Evolutionary conservation across 352 stramenopile species (phyloP).

Genomic region (Phytophthora niederhauseri): DNA sequence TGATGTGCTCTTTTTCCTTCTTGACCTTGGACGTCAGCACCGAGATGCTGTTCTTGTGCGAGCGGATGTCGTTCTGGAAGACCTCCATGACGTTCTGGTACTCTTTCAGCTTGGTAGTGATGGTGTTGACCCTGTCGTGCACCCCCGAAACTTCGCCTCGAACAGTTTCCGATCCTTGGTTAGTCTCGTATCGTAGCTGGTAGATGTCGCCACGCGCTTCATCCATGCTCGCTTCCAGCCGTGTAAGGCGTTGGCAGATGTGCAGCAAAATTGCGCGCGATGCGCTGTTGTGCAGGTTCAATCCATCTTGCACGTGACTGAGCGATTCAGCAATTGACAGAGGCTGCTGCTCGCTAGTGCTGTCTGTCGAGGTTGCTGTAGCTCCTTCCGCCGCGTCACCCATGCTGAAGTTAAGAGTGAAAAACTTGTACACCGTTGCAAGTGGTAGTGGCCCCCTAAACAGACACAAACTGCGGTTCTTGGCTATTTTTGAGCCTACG

Average conservation of each 20-base stretch:
- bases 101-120: conserved; percentile 61
- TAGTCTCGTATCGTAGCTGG: conserved; percentile 43
- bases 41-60: conserved; percentile 49
- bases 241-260: conserved; percentile 61
- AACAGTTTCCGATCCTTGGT: conserved; percentile 49
- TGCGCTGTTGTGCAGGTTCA: conserved; percentile 54
- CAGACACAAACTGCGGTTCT: conserved; percentile 8
- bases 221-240: conserved; percentile 52
- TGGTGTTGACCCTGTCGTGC: conserved; percentile 46
- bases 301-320: conserved; percentile 52
- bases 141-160: conserved; percentile 55
- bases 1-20: conserved; percentile 64
- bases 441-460: too few relatives aligned
- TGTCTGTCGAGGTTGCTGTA: neutral
- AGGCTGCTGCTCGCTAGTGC: neutral
- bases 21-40: conserved; percentile 56
- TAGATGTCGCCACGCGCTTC: conserved; percentile 52
- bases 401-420: conserved; percentile 12
- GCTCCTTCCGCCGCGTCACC: neutral
- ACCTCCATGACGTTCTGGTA: conserved; percentile 64
- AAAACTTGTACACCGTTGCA: neutral
- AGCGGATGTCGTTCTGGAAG: conserved; percentile 72
- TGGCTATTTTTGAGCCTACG: neutral
- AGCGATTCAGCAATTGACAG: conserved; percentile 37
- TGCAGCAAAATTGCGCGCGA: conserved; percentile 69